Evolutionary conservation across 352 stramenopile species (phyloP), one percentile per base, ranked within the genome.

Genomic region (Elongisporangium anandrum): DNA sequence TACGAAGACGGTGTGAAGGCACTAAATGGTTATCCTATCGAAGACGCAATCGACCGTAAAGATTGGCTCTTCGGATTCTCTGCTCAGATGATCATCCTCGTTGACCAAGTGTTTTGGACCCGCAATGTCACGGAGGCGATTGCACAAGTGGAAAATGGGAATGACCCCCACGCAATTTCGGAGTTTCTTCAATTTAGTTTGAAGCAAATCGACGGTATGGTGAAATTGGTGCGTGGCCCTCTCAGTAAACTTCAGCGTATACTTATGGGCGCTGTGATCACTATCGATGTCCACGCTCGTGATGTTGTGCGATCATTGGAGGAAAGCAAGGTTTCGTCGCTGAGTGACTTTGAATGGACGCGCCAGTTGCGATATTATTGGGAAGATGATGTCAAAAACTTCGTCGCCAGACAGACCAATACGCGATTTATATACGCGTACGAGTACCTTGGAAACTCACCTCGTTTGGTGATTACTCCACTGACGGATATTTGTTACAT

Each of bases 81-180:
- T n/a, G 86, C 87, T 1, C 87, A 95, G 41, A 65, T 92, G 7
- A 68, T 96, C 23, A 97, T 97, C 55, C 70, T 97, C 16, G 88
- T 97, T 12, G 91, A 97, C 56, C 90, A 97, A 68, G 84, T 97
- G 0, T 92, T 95, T 61, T 97, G 90, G 90, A 97, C 90, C 0
- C 70, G 73, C 4, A 97, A 97, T 59, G 81, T 94, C n/a, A 88
- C 83, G 2, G 72, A 89, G 19, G 85, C 84, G 21, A 91, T 96
- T 47, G 56, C 69, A n/a, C 69, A 87, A 51, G 75, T 94, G n/a
- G 82, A 96, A 51, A 82, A 64, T 17, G 76, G 74, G 2, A 82
- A 67, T 24, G 79, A 96, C 53, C 64, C 67, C 0, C 56, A 86
- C 17, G 87, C 90, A n/a, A 85, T 97, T 56, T 66, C 73, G 17